phyloP scores from a whole-genome alignment of 1,284 basidiomycete species.

The Neolentinus lepideus region DNA sequence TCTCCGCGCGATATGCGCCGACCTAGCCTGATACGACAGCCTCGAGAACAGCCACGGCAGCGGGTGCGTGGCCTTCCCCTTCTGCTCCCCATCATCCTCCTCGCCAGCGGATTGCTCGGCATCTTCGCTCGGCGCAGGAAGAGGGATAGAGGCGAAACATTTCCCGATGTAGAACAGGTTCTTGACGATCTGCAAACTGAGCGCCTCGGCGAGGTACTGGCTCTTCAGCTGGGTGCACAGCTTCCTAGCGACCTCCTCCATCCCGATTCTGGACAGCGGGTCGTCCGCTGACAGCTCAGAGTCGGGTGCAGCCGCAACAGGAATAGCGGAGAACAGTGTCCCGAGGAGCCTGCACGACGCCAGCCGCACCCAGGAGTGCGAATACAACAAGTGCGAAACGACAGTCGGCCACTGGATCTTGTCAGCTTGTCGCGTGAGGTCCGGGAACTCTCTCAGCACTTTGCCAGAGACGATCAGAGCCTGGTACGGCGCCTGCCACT shows the following conservation, averaged over 20 bases:
- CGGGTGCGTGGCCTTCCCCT: conserved; percentile 41
- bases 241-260: conserved; percentile 73
- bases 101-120: conserved; percentile 20
- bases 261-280: conserved; percentile 43
- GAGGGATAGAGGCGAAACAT: conserved; percentile 55
- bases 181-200: conserved; percentile 88
- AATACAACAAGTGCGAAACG: conserved; percentile 71
- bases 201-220: conserved; percentile 66
- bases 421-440: conserved; percentile 30
- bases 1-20: conserved; percentile 62
- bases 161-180: conserved; percentile 90
- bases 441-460: conserved; percentile 52
- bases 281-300: conserved; percentile 29
- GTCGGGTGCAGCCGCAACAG: conserved; percentile 31
- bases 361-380: conserved; percentile 92
- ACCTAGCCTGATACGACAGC: conserved; percentile 82
- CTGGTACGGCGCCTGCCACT: conserved; percentile 87
- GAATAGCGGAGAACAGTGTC: conserved; percentile 51
- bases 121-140: conserved; percentile 17
- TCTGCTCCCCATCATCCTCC: background rate
- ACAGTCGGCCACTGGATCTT: conserved; percentile 61
- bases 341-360: conserved; percentile 79
- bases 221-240: conserved; percentile 80
- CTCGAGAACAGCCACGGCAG: conserved; percentile 93
- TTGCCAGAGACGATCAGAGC: conserved; percentile 64